These are phyloP conservation scores for Glarea lozoyensis DNA, from an alignment of 495 filamentous ascomycete species.

Conservation along the genomic window DNA sequence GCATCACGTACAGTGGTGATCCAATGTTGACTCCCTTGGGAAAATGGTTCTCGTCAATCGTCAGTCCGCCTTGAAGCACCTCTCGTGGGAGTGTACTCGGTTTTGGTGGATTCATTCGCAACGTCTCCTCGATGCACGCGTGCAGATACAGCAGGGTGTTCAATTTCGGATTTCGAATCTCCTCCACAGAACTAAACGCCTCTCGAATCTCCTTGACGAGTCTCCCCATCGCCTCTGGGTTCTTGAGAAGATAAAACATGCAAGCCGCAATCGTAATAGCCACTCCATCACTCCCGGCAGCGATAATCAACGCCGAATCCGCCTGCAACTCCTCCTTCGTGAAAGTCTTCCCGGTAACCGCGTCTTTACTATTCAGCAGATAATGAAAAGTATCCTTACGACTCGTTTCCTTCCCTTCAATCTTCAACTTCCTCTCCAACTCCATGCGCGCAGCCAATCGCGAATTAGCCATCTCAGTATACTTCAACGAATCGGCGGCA, in stretches of 20 bases:
- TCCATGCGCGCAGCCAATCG: slow-evolving; percentile 10
- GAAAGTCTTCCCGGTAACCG: slow-evolving; percentile 33
- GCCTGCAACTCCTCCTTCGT: slow-evolving; percentile 8
- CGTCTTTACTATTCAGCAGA: slow-evolving; percentile 48
- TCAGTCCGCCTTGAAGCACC: slow-evolving; percentile 38
- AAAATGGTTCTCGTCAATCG: slow-evolving; percentile 35
- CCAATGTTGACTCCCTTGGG: slow-evolving; percentile 40
- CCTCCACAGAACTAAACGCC: not conserved
- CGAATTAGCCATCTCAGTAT: slow-evolving; percentile 13
- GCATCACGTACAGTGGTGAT: slow-evolving; percentile 40
- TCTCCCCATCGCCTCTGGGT: slow-evolving; percentile 38
- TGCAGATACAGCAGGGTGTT: slow-evolving; percentile 41
- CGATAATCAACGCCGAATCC: slow-evolving; percentile 18
- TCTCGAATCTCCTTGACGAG: slow-evolving; percentile 55
- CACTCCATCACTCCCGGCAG: slow-evolving; percentile 47
- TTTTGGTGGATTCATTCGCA: slow-evolving; percentile 51
- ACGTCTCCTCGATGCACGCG: slow-evolving; percentile 48
- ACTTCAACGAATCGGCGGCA: slow-evolving; percentile 18
- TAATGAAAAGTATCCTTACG: slow-evolving; percentile 44
- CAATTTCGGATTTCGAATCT: slow-evolving; percentile 30
- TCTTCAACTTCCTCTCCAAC: not conserved
- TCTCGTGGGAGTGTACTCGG: slow-evolving; percentile 54
- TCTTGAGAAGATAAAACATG: slow-evolving; percentile 55
- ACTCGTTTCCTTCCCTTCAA: slow-evolving; percentile 1
- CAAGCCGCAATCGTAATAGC: slow-evolving; percentile 33